Conservation (phyloP, 192 early-diverging fungal genomes). For the Podila minutissima region DNA sequence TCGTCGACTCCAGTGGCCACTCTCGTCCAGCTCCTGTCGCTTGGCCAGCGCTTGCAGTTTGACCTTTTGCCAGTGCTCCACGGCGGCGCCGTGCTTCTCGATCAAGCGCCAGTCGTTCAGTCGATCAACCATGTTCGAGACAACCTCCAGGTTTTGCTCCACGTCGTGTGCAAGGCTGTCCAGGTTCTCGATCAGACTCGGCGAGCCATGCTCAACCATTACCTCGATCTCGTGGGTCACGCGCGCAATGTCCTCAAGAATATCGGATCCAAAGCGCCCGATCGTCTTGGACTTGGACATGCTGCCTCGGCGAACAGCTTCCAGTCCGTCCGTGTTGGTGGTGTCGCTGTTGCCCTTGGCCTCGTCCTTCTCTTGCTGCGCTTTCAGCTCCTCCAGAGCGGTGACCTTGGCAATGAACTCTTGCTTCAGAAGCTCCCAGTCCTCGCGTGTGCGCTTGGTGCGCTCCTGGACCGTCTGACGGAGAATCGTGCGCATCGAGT, state of each 20-base stretch:
- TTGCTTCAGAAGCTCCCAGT: constrained; percentile 50
- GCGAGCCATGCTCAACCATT: constrained; percentile 32
- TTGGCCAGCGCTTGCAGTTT: constrained; percentile 54
- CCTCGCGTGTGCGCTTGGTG: constrained; percentile 41
- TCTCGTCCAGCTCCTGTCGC: constrained; percentile 49
- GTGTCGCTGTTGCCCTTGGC: neutral
- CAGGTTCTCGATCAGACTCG: constrained; percentile 17
- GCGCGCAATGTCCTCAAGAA: constrained; percentile 38
- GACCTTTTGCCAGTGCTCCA: constrained; percentile 59
- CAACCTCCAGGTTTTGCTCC: constrained; percentile 23
- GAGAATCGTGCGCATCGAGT: constrained; percentile 41
- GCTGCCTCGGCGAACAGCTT: constrained; percentile 6
- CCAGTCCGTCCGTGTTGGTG: neutral
- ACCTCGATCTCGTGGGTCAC: constrained; percentile 40
- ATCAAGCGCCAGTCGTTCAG: constrained; percentile 56
- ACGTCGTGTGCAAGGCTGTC: constrained; percentile 33
- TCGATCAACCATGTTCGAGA: constrained; percentile 24
- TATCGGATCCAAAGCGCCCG: constrained; percentile 37
- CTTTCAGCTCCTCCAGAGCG: constrained; percentile 15
- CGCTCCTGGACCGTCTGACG: constrained; percentile 45
- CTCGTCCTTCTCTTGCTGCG: constrained; percentile 3
- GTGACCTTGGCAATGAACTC: constrained; percentile 36
- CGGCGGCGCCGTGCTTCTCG: constrained; percentile 50
- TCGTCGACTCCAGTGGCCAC: constrained; percentile 15
- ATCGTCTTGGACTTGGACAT: constrained; percentile 31